Conservation (phyloP, 192 early-diverging fungal genomes). For the Jimgerdemannia flammicorona region DNA sequence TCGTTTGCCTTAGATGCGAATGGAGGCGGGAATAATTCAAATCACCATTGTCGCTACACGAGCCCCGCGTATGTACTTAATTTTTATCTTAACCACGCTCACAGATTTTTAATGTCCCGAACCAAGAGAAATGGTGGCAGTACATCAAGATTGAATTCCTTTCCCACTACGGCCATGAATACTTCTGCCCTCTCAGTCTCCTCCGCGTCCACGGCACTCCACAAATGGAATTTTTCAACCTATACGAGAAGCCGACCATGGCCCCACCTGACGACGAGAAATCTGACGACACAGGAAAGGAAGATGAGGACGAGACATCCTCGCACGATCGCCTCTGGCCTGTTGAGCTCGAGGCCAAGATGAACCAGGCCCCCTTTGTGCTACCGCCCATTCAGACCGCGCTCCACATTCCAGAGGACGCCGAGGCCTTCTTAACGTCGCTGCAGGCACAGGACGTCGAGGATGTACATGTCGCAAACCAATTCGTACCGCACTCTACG, state of each 20-base stretch:
- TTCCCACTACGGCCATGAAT: constrained; percentile 86
- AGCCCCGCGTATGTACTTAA: too few species aligned
- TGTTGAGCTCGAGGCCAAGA: not conserved
- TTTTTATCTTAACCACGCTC: not conserved
- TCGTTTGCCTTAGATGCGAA: not conserved
- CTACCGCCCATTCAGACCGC: not conserved
- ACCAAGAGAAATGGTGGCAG: constrained; percentile 74
- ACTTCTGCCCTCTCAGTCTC: constrained; percentile 89
- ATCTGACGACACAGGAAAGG: constrained; percentile 15
- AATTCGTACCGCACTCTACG: too few species aligned
- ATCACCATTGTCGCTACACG: too few species aligned
- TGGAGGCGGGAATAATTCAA: not conserved
- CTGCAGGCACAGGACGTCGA: not conserved
- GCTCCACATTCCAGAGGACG: not conserved
- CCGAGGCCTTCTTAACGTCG: constrained; percentile 1
- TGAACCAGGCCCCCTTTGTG: not conserved
- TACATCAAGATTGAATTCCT: constrained; percentile 89
- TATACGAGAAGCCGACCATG: constrained; percentile 42
- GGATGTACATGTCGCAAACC: not conserved
- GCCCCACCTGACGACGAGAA: constrained; percentile 34
- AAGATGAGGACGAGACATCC: not conserved
- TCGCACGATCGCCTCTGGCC: not conserved
- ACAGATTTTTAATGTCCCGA: constrained; percentile 77
- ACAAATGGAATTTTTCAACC: constrained; percentile 83
- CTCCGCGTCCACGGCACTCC: constrained; percentile 89